Percentiles rank a stretch among this genome's conserved stretches.
These are phyloP conservation scores for Apiospora marii DNA, from an alignment of 2,329 filamentous ascomycete genomes.

Conservation along the genomic window DNA sequence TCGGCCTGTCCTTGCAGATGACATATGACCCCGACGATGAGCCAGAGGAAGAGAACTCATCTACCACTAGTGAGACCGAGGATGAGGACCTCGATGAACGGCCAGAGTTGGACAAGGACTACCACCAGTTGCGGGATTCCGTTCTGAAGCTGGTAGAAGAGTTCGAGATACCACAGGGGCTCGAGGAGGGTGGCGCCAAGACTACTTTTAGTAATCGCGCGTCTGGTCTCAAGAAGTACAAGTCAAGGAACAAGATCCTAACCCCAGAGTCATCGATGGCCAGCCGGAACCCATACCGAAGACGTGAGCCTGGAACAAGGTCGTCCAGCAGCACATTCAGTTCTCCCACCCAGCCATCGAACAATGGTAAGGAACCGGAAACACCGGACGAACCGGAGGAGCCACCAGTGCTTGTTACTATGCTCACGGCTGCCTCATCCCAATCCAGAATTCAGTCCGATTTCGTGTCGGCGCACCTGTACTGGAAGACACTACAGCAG, in stretches of 20 bases:
- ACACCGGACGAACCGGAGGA: constrained; percentile 51
- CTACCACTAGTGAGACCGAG: constrained; percentile 66
- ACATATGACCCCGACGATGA: constrained; percentile 74
- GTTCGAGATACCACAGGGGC: constrained; percentile 77
- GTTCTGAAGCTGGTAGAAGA: constrained; percentile 84
- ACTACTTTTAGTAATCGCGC: constrained; percentile 77
- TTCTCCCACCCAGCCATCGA: constrained; percentile 37
- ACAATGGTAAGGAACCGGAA: constrained; percentile 33
- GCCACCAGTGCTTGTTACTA: constrained; percentile 67
- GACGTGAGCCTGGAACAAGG: constrained; percentile 39
- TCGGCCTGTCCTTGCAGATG: constrained; percentile 74
- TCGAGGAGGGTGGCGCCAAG: constrained; percentile 65
- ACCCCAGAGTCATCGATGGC: constrained; percentile 58
- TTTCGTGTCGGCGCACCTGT: constrained; percentile 83
- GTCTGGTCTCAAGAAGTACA: constrained; percentile 66
- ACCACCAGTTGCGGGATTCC: constrained; percentile 81
- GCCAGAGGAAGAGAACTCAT: constrained; percentile 68
- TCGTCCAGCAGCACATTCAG: constrained; percentile 38
- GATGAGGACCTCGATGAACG: constrained; percentile 68
- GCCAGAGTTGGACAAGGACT: constrained; percentile 77
- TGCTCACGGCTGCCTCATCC: constrained; percentile 79
- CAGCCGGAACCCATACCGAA: constrained; percentile 67
- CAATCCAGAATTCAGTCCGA: constrained; percentile 82
- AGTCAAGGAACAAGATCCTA: constrained; percentile 65
- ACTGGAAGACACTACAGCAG: constrained; percentile 83